Evolutionary conservation across 176 grass and related monocot species (phyloP).

Genomic region (Urochloa ruziziensis): DNA sequence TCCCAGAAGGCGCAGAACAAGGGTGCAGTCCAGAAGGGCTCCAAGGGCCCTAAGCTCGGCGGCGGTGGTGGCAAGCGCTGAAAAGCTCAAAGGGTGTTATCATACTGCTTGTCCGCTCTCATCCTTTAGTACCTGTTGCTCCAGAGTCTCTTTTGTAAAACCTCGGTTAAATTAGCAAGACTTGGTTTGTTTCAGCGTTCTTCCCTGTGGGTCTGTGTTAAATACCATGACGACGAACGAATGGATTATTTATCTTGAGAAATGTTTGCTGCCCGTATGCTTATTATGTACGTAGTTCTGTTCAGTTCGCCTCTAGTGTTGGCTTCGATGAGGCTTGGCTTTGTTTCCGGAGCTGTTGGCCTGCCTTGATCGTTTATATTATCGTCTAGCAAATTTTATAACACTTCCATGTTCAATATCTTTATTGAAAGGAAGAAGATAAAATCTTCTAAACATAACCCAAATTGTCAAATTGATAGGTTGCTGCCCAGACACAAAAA

Average conservation of each 20-base stretch:
- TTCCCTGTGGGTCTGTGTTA: background rate
- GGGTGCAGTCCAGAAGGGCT: conserved; percentile 14
- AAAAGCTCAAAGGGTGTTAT: background rate
- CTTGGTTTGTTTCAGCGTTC: background rate
- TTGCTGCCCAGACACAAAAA: too few relatives aligned
- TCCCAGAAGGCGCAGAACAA: conserved; percentile 34
- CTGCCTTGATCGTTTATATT: background rate
- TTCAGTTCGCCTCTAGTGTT: background rate
- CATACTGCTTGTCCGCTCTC: too few relatives aligned
- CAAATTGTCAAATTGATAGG: too few relatives aligned
- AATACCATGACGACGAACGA: background rate
- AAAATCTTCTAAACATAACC: too few relatives aligned
- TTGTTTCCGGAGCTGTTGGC: too few relatives aligned
- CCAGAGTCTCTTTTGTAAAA: background rate
- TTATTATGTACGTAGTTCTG: background rate
- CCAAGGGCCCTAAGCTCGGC: conserved; percentile 51
- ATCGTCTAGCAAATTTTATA: too few relatives aligned
- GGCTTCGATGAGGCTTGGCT: background rate
- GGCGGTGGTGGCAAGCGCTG: conserved; percentile 48
- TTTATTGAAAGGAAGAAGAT: too few relatives aligned
- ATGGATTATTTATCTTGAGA: background rate
- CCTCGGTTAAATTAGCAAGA: background rate
- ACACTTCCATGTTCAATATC: too few relatives aligned
- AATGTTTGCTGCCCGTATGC: background rate
- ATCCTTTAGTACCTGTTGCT: background rate